Conservation (phyloP, 2,329 filamentous ascomycete genomes). For the Ramichloridium luteum region DNA sequence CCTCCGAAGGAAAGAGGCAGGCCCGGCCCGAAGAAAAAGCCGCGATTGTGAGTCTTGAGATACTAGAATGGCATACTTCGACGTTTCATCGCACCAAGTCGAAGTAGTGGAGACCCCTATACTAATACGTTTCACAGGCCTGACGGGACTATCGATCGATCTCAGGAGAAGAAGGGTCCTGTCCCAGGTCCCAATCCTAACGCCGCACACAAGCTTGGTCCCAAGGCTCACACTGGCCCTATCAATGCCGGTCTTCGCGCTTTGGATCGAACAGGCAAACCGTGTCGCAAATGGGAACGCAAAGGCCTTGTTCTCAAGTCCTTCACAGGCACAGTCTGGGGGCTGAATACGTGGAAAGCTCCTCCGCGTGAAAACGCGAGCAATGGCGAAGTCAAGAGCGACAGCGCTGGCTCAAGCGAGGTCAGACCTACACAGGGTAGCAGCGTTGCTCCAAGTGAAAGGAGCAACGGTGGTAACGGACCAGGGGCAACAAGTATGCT, state of each 20-base stretch:
- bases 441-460: conserved; percentile 48
- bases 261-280: conserved; percentile 81
- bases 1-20: conserved; percentile 45
- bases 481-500: conserved; percentile 19
- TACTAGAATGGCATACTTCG: too few species aligned
- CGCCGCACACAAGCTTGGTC: conserved; percentile 69
- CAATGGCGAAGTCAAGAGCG: conserved; percentile 49
- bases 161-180: conserved; percentile 14
- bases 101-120: neutral
- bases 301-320: conserved; percentile 77
- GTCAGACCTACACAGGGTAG: conserved; percentile 41
- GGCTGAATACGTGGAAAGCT: conserved; percentile 70
- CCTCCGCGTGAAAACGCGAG: conserved; percentile 43
- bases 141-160: conserved; percentile 37
- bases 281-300: conserved; percentile 82
- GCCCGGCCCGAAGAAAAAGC: conserved; percentile 94
- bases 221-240: conserved; percentile 90
- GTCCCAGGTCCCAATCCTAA: conserved; percentile 16
- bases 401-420: conserved; percentile 44
- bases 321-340: conserved; percentile 80
- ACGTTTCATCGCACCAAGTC: too few species aligned
- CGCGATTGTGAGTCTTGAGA: conserved; percentile 61
- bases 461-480: conserved; percentile 38
- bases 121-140: conserved; percentile 31
- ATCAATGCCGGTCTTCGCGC: conserved; percentile 95